phyloP scores from a whole-genome alignment of 1,139 yeast genomes.

The Blastobotrys ciferrii region DNA sequence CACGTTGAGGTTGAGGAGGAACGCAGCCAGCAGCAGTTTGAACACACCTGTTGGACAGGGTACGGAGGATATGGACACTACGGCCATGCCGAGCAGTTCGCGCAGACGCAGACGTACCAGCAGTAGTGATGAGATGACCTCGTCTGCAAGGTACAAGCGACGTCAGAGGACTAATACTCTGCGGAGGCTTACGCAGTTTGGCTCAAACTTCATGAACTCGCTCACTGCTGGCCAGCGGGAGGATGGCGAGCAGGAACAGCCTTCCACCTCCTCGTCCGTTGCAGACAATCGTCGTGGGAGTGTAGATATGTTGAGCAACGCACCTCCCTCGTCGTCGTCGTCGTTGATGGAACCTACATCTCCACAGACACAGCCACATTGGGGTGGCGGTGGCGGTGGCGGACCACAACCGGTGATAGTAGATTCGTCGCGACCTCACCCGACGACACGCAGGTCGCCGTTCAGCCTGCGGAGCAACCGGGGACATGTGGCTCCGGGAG shows the following conservation, averaged over 20 bases:
- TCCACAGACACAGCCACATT: not conserved
- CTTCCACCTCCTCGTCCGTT: not conserved
- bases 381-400: not conserved
- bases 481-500: not conserved
- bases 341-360: too few relatives aligned
- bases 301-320: too few relatives aligned
- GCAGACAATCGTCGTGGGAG: too few relatives aligned
- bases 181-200: constrained; percentile 16
- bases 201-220: constrained; percentile 15
- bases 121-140: constrained; percentile 11
- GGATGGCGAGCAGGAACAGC: not conserved
- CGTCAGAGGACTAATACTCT: constrained; percentile 16
- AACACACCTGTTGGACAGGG: not conserved
- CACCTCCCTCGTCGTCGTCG: too few relatives aligned
- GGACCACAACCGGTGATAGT: not conserved
- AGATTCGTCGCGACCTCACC: not conserved
- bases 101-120: constrained; percentile 16
- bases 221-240: constrained; percentile 2
- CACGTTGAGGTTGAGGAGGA: constrained; percentile 4
- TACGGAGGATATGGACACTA: not conserved
- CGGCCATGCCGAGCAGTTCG: constrained; percentile 9
- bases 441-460: not conserved
- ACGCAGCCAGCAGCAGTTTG: not conserved
- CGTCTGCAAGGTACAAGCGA: constrained; percentile 13
- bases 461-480: not conserved